phyloP scores from a whole-genome alignment of 768 basidiomycete genomes.

The Naganishia randhawae region DNA sequence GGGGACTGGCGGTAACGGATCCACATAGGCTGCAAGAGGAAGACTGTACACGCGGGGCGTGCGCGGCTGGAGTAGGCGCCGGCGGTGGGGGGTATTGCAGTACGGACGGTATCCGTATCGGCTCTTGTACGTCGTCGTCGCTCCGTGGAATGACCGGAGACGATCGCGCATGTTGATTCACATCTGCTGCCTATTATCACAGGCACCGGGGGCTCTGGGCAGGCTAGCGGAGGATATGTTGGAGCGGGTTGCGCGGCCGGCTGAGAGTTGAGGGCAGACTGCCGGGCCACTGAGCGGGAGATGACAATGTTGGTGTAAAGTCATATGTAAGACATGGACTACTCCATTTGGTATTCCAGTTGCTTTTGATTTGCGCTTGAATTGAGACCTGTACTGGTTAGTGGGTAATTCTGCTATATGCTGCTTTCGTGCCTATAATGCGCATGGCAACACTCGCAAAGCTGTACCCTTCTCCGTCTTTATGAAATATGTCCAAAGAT shows the following conservation, averaged over 20 bases:
- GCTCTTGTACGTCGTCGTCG: conserved; percentile 10
- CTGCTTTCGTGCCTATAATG: too few species aligned
- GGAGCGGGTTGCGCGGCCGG: not conserved
- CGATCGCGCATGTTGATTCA: not conserved
- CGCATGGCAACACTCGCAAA: too few species aligned
- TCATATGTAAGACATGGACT: not conserved
- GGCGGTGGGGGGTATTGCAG: conserved; percentile 20
- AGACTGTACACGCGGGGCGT: conserved; percentile 12
- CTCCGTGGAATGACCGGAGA: not conserved
- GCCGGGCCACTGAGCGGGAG: not conserved
- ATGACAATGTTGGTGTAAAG: too few species aligned
- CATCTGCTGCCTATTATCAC: not conserved
- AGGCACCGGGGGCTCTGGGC: not conserved
- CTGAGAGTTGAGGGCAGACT: not conserved
- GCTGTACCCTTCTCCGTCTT: too few species aligned
- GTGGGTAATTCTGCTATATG: too few species aligned
- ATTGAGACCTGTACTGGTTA: too few species aligned
- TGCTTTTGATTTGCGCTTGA: not conserved
- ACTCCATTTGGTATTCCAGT: not conserved
- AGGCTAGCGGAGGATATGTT: not conserved
- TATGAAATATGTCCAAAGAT: not conserved
- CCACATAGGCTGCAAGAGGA: conserved; percentile 12
- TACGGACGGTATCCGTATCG: conserved; percentile 4
- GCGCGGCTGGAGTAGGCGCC: conserved; percentile 21
- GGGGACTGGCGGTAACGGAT: conserved; percentile 24